These are phyloP conservation scores for Paracamarosporium sp. DNA, from an alignment of 2,329 filamentous ascomycete species.

Conservation along the genomic window DNA sequence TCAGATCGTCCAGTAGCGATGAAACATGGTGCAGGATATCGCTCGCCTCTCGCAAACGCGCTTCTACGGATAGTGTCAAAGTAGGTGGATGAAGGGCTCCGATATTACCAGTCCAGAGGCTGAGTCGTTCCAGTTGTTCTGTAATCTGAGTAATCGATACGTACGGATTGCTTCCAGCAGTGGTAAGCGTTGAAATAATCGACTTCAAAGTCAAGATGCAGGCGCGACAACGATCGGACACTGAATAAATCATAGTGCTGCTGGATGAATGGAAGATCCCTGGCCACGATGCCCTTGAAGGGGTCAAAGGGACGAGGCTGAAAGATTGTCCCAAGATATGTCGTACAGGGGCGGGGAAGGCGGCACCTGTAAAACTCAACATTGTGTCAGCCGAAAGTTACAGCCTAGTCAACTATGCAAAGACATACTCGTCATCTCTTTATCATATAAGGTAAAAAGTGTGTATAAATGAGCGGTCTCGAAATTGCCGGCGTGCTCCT, in stretches of 20 bases:
- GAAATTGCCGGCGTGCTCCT: constrained; percentile 27
- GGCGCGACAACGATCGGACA: constrained; percentile 14
- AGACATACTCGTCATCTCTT: not conserved
- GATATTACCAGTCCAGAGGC: constrained; percentile 26
- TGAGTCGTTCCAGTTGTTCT: constrained; percentile 22
- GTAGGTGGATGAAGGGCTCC: constrained; percentile 18
- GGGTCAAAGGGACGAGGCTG: too few species aligned
- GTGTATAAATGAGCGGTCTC: constrained; percentile 20
- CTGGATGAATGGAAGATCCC: not conserved
- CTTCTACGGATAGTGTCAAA: constrained; percentile 21
- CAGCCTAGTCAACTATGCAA: not conserved
- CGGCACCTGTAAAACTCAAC: not conserved
- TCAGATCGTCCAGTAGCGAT: constrained; percentile 17
- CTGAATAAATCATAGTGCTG: constrained; percentile 6
- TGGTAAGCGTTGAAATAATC: constrained; percentile 9
- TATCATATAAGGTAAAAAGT: too few species aligned
- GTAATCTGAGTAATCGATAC: constrained; percentile 5
- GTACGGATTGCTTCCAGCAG: not conserved
- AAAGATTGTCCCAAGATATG: too few species aligned
- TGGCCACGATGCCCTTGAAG: too few species aligned
- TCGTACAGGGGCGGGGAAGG: not conserved
- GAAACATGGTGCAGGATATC: constrained; percentile 18
- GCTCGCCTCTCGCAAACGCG: constrained; percentile 19
- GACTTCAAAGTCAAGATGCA: constrained; percentile 9
- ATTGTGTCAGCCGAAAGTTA: not conserved